phyloP scores from a whole-genome alignment of 805 yeast genomes.

The Ogataea ganodermae region DNA sequence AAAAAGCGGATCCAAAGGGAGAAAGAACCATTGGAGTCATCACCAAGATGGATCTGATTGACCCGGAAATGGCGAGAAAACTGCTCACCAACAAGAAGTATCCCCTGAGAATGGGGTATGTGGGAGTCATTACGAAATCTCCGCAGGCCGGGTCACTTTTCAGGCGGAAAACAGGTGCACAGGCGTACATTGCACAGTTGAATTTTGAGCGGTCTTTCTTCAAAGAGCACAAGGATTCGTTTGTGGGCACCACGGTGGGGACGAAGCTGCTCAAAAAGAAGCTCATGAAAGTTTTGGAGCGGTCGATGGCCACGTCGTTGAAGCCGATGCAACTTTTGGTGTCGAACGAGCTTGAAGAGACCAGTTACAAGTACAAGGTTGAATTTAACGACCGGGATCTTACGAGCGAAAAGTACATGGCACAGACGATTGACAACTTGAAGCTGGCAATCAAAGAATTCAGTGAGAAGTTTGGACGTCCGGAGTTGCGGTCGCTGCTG shows the following conservation, averaged over 20 bases:
- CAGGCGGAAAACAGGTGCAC: constrained; percentile 55
- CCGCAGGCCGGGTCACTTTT: constrained; percentile 51
- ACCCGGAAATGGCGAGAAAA: constrained; percentile 66
- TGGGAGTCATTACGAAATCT: constrained; percentile 91
- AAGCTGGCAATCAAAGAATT: constrained; percentile 87
- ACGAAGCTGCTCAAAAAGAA: constrained; percentile 75
- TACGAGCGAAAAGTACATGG: constrained; percentile 92
- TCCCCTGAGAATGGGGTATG: constrained; percentile 95
- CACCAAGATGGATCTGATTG: constrained; percentile 89
- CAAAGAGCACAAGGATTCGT: constrained; percentile 58
- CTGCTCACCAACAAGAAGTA: constrained; percentile 77
- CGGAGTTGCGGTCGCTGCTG: constrained; percentile 75
- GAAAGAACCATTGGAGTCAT: constrained; percentile 96
- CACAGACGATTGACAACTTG: constrained; percentile 85
- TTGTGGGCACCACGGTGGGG: constrained; percentile 69
- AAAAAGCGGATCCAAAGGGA: constrained; percentile 88
- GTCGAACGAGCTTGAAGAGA: constrained; percentile 89
- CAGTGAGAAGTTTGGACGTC: constrained; percentile 77
- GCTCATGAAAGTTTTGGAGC: constrained; percentile 83
- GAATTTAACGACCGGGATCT: constrained; percentile 93
- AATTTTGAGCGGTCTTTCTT: constrained; percentile 67
- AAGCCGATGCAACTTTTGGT: constrained; percentile 86
- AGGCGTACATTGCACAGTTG: constrained; percentile 68
- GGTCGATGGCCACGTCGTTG: constrained; percentile 85
- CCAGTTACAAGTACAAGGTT: constrained; percentile 89